Evolutionary conservation across 768 basidiomycete genomes (phyloP).

Genomic region (Scleroderma bovista): DNA sequence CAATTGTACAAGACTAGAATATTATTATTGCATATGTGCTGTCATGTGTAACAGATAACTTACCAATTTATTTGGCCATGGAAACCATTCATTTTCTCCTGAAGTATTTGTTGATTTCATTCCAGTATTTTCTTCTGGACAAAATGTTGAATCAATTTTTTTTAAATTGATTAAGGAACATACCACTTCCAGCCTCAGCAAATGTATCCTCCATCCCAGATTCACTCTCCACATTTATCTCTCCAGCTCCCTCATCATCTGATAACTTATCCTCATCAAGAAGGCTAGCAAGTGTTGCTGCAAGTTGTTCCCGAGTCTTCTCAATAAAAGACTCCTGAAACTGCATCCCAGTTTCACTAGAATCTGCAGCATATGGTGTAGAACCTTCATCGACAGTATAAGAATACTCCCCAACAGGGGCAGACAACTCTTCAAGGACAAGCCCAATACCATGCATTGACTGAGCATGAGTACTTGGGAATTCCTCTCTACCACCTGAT

Average conservation of each 20-base stretch:
- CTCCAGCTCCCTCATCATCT: not conserved
- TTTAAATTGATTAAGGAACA: not conserved
- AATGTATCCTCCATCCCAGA: not conserved
- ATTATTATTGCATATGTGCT: not conserved
- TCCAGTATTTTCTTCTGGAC: not conserved
- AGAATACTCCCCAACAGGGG: not conserved
- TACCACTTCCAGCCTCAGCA: not conserved
- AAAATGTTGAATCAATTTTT: not conserved
- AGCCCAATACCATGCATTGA: not conserved
- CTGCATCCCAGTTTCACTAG: not conserved
- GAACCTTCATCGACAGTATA: no score
- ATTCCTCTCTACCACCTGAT: no score
- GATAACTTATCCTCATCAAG: constrained; percentile 1
- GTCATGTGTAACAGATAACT: not conserved
- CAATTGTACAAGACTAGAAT: constrained; percentile 24
- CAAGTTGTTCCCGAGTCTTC: no score
- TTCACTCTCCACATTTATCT: not conserved
- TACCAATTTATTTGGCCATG: not conserved
- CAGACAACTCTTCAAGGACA: not conserved
- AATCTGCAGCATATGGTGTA: no score
- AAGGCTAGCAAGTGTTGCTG: not conserved
- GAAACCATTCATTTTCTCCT: not conserved
- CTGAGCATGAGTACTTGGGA: not conserved
- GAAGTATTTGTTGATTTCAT: not conserved
- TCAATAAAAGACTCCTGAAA: not conserved